These are phyloP conservation scores for Trametes punicea DNA, from an alignment of 768 basidiomycete species.

Conservation along the genomic window DNA sequence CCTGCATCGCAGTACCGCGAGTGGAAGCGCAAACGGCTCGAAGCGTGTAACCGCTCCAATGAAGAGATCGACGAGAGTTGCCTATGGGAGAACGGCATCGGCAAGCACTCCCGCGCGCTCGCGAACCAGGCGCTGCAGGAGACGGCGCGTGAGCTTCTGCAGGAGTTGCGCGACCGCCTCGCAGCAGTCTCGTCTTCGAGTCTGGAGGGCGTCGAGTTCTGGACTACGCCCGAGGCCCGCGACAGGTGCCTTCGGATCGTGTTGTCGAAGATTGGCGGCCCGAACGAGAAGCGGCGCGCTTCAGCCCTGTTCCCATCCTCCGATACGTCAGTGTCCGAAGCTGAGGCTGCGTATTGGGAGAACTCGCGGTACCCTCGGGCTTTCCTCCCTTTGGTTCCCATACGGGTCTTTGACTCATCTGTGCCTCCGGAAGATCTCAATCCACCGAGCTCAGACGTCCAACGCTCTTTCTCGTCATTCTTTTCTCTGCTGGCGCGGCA, in stretches of 20 bases:
- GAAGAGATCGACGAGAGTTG: not conserved
- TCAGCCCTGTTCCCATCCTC: conserved; percentile 51
- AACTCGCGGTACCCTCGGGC: conserved; percentile 52
- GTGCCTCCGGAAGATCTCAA: conserved; percentile 14
- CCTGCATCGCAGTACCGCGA: conserved; percentile 54
- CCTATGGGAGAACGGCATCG: conserved; percentile 19
- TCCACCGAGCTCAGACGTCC: conserved; percentile 2
- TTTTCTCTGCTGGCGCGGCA: conserved; percentile 48
- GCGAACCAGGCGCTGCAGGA: conserved; percentile 73
- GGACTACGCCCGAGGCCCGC: conserved; percentile 77
- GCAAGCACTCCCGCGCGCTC: conserved; percentile 66
- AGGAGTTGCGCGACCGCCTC: conserved; percentile 57
- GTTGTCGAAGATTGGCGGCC: conserved; percentile 68
- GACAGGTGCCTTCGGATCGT: conserved; percentile 75
- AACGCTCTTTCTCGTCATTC: conserved; percentile 33
- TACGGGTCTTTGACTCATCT: conserved; percentile 46
- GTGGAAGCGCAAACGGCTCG: conserved; percentile 44
- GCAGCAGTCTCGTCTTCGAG: conserved; percentile 4
- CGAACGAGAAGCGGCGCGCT: conserved; percentile 59
- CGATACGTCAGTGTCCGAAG: conserved; percentile 23
- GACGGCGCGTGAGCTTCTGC: conserved; percentile 57
- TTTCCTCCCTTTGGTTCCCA: conserved; percentile 58
- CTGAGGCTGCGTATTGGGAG: conserved; percentile 55
- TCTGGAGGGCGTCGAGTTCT: conserved; percentile 51
- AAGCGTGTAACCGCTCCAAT: not conserved